A percentile compares a stretch with the other conserved stretches of the same genome.
Conservation (phyloP, 495 filamentous ascomycete species). For the Aspergillus ellipticus region DNA sequence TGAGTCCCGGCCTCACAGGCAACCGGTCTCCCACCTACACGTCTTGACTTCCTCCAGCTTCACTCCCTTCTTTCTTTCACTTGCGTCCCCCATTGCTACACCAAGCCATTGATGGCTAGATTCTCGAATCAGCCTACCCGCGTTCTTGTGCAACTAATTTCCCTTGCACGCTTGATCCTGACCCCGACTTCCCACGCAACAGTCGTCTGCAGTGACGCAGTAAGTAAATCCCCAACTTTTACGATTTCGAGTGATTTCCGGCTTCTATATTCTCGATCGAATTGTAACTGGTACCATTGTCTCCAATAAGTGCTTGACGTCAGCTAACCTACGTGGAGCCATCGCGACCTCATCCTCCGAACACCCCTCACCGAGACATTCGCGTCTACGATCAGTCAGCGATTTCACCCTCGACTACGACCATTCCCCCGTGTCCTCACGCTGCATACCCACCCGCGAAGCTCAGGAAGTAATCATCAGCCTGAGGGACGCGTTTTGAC, state of each 20-base stretch:
- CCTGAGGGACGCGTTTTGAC: not conserved
- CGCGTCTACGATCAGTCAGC: not conserved
- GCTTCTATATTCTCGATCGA: too few relatives aligned
- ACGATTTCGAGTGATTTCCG: too few relatives aligned
- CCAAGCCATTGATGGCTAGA: not conserved
- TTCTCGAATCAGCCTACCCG: too few relatives aligned
- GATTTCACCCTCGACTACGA: not conserved
- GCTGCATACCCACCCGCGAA: not conserved
- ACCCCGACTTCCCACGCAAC: too few relatives aligned
- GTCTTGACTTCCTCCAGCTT: not conserved
- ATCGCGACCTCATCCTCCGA: not conserved
- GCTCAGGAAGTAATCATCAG: not conserved
- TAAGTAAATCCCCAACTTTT: too few relatives aligned
- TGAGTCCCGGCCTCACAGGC: not conserved
- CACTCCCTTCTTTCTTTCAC: not conserved
- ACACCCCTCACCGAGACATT: not conserved
- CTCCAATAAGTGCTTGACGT: too few relatives aligned
- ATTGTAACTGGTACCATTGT: too few relatives aligned
- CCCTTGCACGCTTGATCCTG: too few relatives aligned
- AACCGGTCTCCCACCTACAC: not conserved
- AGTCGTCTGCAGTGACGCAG: too few relatives aligned
- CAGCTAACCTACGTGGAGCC: too few relatives aligned
- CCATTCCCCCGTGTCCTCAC: not conserved
- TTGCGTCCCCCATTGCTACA: not conserved
- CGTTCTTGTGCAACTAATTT: too few relatives aligned